Conservation (phyloP, 495 filamentous ascomycete genomes). For the Talaromyces nanjingensis region DNA sequence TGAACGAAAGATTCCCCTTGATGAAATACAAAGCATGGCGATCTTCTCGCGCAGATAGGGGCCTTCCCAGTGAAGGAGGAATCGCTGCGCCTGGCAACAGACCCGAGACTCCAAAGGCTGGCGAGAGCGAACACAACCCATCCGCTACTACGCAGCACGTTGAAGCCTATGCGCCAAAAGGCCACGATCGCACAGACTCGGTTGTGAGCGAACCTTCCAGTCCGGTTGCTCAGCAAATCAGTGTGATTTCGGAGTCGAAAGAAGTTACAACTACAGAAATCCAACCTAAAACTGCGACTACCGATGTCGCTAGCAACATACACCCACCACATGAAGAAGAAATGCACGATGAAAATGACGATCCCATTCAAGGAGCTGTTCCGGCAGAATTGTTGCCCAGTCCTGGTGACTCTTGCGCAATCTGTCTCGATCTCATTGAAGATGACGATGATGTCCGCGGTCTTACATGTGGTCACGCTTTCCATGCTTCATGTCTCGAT, state of each 20-base stretch:
- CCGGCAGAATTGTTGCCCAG: conserved; percentile 75
- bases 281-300: not conserved
- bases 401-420: conserved; percentile 93
- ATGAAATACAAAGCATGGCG: conserved; percentile 96
- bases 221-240: conserved; percentile 10
- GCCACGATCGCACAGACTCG: conserved; percentile 16
- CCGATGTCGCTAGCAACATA: not conserved
- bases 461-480: conserved; percentile 89
- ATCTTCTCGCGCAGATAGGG: conserved; percentile 71
- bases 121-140: not conserved
- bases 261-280: conserved; percentile 14
- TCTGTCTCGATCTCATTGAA: conserved; percentile 89
- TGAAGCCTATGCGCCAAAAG: conserved; percentile 13
- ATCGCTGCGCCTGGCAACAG: conserved; percentile 58
- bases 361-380: conserved; percentile 75
- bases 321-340: not conserved
- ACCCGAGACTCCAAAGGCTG: conserved; percentile 22
- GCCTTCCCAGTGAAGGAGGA: conserved; percentile 76
- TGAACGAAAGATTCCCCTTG: conserved; percentile 93
- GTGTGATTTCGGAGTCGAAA: conserved; percentile 10
- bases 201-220: conserved; percentile 12
- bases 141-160: conserved; percentile 2
- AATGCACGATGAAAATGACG: conserved; percentile 73
- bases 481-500: conserved; percentile 90
- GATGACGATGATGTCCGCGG: conserved; percentile 94